Evolutionary conservation across 1,284 basidiomycete genomes (phyloP), one percentile per base, ranked within the genome.

Genomic region (Cutaneotrichosporon daszewskae): DNA sequence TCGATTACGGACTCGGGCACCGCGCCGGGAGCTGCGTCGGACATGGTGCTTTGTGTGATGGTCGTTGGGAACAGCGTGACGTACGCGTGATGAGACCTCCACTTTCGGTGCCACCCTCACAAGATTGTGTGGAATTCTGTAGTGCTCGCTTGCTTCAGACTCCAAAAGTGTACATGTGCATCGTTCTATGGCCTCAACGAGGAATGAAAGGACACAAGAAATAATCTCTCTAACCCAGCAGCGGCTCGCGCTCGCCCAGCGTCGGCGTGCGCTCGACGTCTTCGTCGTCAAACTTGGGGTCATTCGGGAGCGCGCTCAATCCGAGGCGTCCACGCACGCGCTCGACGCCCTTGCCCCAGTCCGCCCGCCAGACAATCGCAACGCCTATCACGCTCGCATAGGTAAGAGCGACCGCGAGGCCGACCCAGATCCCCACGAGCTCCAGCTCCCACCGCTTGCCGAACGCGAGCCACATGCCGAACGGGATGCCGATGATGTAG

Each of bases 381-480:
- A 66, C 60, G 40, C 62, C 65, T 7, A 68, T 51, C 8, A 64
- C 44, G 6, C 61, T 60, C 1, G 67, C 71, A 41, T 73, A 74
- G 9, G 62, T 49, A 11, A 77, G 57, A 9, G 72, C 72, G 18
- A 72, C 54, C 13, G 69, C 71, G 19, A 77, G 57, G 9, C 75
- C 74, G 40, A 72, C 66, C 75, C 74, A 76, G 29, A 76, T 60
- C 13, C 74, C 74, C 32, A 64, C 50, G 17, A 73, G 59, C 8
- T 66, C 66, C n/a, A 68, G 50, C 17, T 60, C 29, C 24, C 51
- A 47, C 1, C 62, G 59, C n/a, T n/a, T n/a, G n/a, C 53, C 38
- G 53, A 76, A 76, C 6, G 70, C 70, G 17, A 76, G 64, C 55
- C 70, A 72, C 25, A 75, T 56, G 19, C 74, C 73, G 26, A 73